Conservation (phyloP, 805 yeast species). For the Candida maris region DNA sequence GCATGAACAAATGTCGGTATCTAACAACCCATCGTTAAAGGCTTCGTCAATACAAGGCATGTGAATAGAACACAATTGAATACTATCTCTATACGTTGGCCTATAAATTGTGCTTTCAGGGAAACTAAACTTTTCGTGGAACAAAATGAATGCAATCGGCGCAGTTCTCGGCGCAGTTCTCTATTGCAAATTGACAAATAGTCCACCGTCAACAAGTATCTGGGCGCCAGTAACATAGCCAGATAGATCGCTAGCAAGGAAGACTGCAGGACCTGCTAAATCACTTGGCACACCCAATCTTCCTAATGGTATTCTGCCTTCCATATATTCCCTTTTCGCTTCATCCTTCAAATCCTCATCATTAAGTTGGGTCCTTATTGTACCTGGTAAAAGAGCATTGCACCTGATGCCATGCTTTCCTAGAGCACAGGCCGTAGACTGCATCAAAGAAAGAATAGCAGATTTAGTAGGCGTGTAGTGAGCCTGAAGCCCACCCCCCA, state of each 20-base stretch:
- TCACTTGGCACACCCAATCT: slow-evolving; percentile 37
- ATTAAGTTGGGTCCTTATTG: slow-evolving; percentile 40
- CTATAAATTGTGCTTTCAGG: too few species aligned
- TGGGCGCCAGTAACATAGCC: slow-evolving; percentile 40
- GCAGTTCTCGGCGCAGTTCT: too few species aligned
- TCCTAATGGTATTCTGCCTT: slow-evolving; percentile 37
- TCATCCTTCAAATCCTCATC: slow-evolving; percentile 39
- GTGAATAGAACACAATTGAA: too few species aligned
- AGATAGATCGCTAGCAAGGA: slow-evolving; percentile 37
- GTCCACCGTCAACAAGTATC: slow-evolving; percentile 42
- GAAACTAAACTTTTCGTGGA: too few species aligned
- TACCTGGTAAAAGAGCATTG: slow-evolving; percentile 45
- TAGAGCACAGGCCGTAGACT: slow-evolving; percentile 41
- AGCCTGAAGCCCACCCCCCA: slow-evolving; percentile 43
- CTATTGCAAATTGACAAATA: slow-evolving; percentile 46
- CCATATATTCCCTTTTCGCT: slow-evolving; percentile 36
- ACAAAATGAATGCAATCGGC: too few species aligned
- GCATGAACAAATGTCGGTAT: too few species aligned
- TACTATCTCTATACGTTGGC: too few species aligned
- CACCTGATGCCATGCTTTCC: slow-evolving; percentile 42
- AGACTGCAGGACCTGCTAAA: slow-evolving; percentile 41
- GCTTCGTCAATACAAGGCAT: too few species aligned
- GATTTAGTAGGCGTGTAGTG: slow-evolving; percentile 49
- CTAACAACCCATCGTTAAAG: too few species aligned
- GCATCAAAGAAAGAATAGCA: slow-evolving; percentile 42